These are phyloP conservation scores for Malus asiatica DNA, from an alignment of 306 rosid species.

Conservation along the genomic window DNA sequence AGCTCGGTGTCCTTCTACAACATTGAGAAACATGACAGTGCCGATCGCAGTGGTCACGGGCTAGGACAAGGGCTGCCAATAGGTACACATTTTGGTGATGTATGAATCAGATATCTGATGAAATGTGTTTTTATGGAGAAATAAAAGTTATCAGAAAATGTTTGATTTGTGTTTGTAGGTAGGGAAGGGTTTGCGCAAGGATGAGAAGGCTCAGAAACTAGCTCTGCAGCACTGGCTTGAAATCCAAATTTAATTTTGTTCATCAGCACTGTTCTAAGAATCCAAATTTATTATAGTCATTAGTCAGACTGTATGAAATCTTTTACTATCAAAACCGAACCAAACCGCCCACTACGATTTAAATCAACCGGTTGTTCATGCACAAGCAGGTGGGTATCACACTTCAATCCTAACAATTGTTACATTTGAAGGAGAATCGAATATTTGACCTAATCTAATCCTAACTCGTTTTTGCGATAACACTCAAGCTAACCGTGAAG, in stretches of 20 bases:
- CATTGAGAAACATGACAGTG: constrained; percentile 38
- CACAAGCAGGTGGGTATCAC: too few relatives aligned
- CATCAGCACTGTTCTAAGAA: background rate
- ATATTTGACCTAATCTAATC: background rate
- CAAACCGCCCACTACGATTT: background rate
- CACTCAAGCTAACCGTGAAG: background rate
- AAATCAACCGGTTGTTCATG: background rate
- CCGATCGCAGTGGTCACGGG: constrained; percentile 37
- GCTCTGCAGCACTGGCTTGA: constrained; percentile 56
- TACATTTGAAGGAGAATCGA: background rate
- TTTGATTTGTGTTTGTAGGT: constrained; percentile 21
- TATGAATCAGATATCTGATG: background rate
- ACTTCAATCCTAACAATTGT: too few relatives aligned
- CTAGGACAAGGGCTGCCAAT: constrained; percentile 41
- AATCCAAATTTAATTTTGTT: background rate
- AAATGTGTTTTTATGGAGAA: background rate
- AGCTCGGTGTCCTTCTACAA: constrained; percentile 45
- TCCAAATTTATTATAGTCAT: background rate
- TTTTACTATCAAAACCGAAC: background rate
- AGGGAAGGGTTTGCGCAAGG: constrained; percentile 42
- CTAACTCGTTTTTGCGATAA: background rate
- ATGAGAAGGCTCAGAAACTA: constrained; percentile 49
- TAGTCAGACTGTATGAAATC: too few relatives aligned
- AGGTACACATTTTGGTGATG: constrained; percentile 13
- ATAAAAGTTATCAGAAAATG: background rate